Evolutionary conservation across 176 grass and related monocot genomes (phyloP), one percentile per base, ranked within the genome.

Genomic region (Otatea glauca): DNA sequence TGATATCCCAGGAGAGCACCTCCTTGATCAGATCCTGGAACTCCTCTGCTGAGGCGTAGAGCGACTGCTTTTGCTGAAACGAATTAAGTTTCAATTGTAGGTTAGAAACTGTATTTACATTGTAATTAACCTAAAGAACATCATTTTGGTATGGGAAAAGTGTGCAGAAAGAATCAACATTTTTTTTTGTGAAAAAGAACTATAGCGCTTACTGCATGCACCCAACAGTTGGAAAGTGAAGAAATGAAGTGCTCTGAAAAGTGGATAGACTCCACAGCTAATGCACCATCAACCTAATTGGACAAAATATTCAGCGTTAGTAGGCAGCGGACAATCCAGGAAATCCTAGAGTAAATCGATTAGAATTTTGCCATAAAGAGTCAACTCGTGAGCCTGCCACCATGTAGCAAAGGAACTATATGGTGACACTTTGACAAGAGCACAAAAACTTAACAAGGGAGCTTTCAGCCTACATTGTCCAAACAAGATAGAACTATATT

Each of bases 1-100:
- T 93, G 50, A 98, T 98, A 74, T 98, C 92, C 96, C 92, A 95
- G 65, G 89, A 81, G 65, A 98, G 91, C 3, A 95, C 91, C 67
- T 98, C 87, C 62, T 89, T 92, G 65, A 98, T 89, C 49, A 98
- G 77, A 45, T 75, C 77, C 82, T 87, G 89, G 32, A 98, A 92
- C 77, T 95, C 90, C 13, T 90, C 93, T 51, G 78, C 69, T 74
- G 93, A 93, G 54, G 79, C 73, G 29, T 95, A 98, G 38, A 92
- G 84, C 14, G 91, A 93, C 53, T 85, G 76, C 32, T 84, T 90
- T 85, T 88, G 80, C 92, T 95, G 85, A 84, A 83, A 90, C 38
- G 76, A 81, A 43, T 43, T 42, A 42, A 48, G 38, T 77, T 76
- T 54, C 12, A 68, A 51, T 6, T 58, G 62, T 83, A 75, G 68